Evolutionary conservation across 2,329 filamentous ascomycete species (phyloP).

Genomic region (Amauroascus verrucosus): DNA sequence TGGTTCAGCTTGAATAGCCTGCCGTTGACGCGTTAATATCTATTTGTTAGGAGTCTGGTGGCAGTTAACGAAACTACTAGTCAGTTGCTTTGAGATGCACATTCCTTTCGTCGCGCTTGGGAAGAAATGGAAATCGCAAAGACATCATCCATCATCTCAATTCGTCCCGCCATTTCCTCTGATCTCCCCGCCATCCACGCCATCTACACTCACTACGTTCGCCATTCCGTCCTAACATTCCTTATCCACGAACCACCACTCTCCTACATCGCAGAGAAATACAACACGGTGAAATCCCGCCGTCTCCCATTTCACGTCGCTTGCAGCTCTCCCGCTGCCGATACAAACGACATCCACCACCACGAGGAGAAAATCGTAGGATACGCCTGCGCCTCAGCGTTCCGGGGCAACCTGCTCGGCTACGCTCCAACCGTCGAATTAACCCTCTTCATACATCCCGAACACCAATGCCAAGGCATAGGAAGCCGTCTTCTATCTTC

Average conservation of each 20-base stretch:
- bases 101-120: no score
- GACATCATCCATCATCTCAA: slow-evolving; percentile 16
- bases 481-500: slow-evolving; percentile 26
- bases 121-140: not conserved
- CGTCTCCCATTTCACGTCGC: slow-evolving; percentile 33
- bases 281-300: slow-evolving; percentile 15
- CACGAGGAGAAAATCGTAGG: slow-evolving; percentile 17
- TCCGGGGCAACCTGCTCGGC: slow-evolving; percentile 27
- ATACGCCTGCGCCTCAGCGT: slow-evolving; percentile 30
- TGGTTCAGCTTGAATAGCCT: no score
- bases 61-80: no score
- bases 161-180: slow-evolving; percentile 25
- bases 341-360: no score
- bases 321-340: not conserved
- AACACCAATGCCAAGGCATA: slow-evolving; percentile 24
- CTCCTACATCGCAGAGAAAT: slow-evolving; percentile 24
- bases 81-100: no score
- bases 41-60: no score
- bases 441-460: slow-evolving; percentile 31
- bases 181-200: slow-evolving; percentile 29
- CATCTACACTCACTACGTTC: slow-evolving; percentile 32
- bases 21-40: no score
- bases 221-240: slow-evolving; percentile 31
- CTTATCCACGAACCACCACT: slow-evolving; percentile 23
- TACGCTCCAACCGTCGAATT: slow-evolving; percentile 36